Evolutionary conservation across 1,139 yeast genomes (phyloP), one percentile per base, ranked within the genome.

Genomic region (Blastobotrys illinoisensis): DNA sequence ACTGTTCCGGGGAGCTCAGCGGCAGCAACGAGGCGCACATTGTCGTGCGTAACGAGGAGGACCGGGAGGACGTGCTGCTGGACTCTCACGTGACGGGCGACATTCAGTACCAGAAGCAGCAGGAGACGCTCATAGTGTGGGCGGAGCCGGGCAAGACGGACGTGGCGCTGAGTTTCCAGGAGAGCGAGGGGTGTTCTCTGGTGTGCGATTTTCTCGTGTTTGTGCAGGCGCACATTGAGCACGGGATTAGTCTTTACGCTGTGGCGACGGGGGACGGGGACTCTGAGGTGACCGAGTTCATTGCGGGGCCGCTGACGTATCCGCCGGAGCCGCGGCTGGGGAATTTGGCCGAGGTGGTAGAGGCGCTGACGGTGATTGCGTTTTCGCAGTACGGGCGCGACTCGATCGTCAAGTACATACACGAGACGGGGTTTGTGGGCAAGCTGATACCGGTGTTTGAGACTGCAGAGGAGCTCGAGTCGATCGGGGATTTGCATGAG

Each of bases 101-200:
- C 36, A 86, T 85, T 1, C 96, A 88, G 64, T 91, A 87, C 67
- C 98, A 91, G 68, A 79, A 96, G 64, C 97, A 91, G 67, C 98
- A 93, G 67, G 97, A 90, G 59, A 90, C 97, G 0, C 74, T 93
- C 51, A 88, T 93, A 19, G 97, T 93, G 19, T 93, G 99, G 98
- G 88, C 96, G 5, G 96, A 89, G 65, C 70, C 76, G 7, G 77
- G 80, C 19, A 93, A 93, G 2, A 81, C 80, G 56, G 97, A 90
- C 68, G 80, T 90, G 61, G 98, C 98, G 4, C 75, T 93, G 46
- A 87, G 95, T 52, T 93, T 93, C 70, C 97, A 93, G 68, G 98
- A 90, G 66, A 83, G 88, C 45, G 88, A 86, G 52, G 98, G 98
- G 0, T 93, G 99, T 69, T 81, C 88, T 14, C 81, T 84, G 14